These are phyloP conservation scores for Trichoderma brevicompactum DNA, from an alignment of 2,329 filamentous ascomycete genomes.

Conservation along the genomic window DNA sequence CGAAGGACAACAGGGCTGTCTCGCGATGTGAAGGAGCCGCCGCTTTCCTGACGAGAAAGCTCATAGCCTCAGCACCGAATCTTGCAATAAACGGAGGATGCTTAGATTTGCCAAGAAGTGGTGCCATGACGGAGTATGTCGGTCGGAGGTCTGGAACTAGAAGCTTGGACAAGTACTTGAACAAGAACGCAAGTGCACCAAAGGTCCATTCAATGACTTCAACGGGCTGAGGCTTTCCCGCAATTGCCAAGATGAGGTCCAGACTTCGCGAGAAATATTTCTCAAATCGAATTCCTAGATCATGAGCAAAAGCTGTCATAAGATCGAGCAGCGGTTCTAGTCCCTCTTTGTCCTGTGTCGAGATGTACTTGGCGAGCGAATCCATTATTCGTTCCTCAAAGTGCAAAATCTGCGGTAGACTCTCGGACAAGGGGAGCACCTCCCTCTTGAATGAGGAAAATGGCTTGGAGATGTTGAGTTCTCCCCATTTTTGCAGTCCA, in stretches of 20 bases:
- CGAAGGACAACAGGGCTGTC: conserved; percentile 69
- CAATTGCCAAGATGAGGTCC: conserved; percentile 75
- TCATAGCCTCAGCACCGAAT: conserved; percentile 93
- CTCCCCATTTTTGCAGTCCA: conserved; percentile 84
- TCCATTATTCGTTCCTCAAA: conserved; percentile 86
- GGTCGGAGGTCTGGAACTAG: conserved; percentile 84
- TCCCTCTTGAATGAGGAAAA: conserved; percentile 79
- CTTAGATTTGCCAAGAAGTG: conserved; percentile 79
- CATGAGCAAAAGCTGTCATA: conserved; percentile 92
- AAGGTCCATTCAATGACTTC: conserved; percentile 99
- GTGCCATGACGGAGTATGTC: conserved; percentile 80
- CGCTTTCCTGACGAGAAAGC: conserved; percentile 89
- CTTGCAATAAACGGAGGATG: conserved; percentile 87
- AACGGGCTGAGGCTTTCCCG: conserved; percentile 74
- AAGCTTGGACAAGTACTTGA: conserved; percentile 93
- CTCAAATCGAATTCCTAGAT: conserved; percentile 85
- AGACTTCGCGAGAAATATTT: conserved; percentile 81
- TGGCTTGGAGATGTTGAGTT: conserved; percentile 83
- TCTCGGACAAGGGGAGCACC: conserved; percentile 80
- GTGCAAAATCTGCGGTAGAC: conserved; percentile 87
- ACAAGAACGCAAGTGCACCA: conserved; percentile 88
- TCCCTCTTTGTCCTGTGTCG: conserved; percentile 74
- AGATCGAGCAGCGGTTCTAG: conserved; percentile 86
- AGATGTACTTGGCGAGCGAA: conserved; percentile 74
- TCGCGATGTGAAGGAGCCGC: conserved; percentile 78